Base-by-base conservation (phyloP, 768 basidiomycete species). In the Pseudohyphozyma bogoriensis region DNA sequence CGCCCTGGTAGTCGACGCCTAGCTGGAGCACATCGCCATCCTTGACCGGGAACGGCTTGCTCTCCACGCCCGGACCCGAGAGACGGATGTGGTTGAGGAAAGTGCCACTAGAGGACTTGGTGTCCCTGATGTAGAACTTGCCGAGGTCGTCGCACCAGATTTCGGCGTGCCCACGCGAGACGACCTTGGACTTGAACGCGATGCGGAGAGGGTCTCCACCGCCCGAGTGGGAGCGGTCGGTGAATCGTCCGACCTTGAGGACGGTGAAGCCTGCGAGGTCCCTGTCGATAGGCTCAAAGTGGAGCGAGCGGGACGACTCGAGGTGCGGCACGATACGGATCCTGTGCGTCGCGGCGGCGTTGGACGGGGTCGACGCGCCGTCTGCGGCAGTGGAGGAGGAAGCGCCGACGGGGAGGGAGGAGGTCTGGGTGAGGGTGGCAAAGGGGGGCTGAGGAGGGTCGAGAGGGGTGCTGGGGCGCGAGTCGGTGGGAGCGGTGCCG, bases 1-100 rank as follows among this genome's bases (percentile, higher is more conserved):
- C 93, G 9, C 93, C 93, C 73, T 96, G 92, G 75, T 95, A 99
- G 72, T 97, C 92, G 31, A 97, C 89, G 3, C 93, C 92, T 1
- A 96, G 82, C 75, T 96, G 93, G 24, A 97, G 75, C 32, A 96
- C 80, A 75, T 96, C 92, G 1, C 93, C 93, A 63, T 96, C 92
- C 75, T 86, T 89, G 68, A 96, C 78, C 63, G 81, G 81, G 61
- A 79, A 84, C 1, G 89, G 81, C 40, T 83, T 77, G 7, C 84
- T 86, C 72, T 93, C 92, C 10, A 82, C 80, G 51, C 85, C 86
- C 15, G 92, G 90, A 1, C 84, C 78, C 39, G 84, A 84, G n/a
- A 97, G 79, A 49, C 92, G 76, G 56, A 92, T 83, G 72, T 96
- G 92, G 73, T 99, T 99, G 63, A 97, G 78, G 72, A 97, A 97